Conservation (phyloP, 805 yeast species). For the Debaryomyces prosopidis region DNA sequence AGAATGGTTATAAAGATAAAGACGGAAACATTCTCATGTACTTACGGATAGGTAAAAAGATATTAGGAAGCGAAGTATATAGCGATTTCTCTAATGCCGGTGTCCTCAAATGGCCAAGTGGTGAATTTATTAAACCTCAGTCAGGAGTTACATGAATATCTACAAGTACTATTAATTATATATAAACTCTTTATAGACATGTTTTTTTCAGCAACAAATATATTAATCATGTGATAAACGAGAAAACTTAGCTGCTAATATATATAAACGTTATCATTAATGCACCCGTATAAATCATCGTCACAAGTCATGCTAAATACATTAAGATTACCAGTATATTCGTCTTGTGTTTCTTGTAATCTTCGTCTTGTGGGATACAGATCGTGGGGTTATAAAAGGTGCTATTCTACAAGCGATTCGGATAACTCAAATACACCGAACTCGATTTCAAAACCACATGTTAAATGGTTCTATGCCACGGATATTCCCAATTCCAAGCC, state of each 20-base stretch:
- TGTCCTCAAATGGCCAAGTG: conserved; percentile 57
- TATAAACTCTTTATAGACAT: too few species aligned
- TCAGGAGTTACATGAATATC: conserved; percentile 50
- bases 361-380: background rate
- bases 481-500: conserved; percentile 77
- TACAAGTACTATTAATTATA: too few species aligned
- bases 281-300: background rate
- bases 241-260: too few species aligned
- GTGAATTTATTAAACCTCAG: conserved; percentile 49
- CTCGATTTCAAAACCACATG: conserved; percentile 13
- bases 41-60: conserved; percentile 57
- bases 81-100: conserved; percentile 73
- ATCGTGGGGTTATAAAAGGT: too few species aligned
- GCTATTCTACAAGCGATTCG: too few species aligned
- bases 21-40: conserved; percentile 44
- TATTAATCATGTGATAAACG: too few species aligned
- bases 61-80: conserved; percentile 34
- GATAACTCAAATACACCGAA: too few species aligned
- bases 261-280: too few species aligned
- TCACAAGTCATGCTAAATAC: background rate
- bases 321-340: background rate
- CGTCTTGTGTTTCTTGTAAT: background rate
- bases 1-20: conserved; percentile 19
- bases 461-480: conserved; percentile 80
- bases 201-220: too few species aligned